Evolutionary conservation across 23 red algal genomes (phyloP).

Genomic region (Gracilaria gracilis): DNA sequence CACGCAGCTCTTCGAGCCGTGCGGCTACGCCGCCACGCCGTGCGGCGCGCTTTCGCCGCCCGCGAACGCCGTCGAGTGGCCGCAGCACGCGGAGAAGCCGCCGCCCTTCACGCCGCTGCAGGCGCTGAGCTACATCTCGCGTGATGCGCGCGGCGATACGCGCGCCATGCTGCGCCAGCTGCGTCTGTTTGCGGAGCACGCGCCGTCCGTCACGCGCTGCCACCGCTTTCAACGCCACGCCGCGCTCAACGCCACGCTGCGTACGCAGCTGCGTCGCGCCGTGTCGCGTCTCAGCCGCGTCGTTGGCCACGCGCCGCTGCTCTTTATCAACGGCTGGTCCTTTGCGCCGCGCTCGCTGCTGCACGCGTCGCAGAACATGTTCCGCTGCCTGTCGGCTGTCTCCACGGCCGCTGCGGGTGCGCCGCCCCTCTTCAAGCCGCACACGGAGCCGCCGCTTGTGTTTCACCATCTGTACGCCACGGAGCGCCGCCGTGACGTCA

Average conservation of each 20-base stretch:
- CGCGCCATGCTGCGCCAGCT: background rate
- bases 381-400: conserved; percentile 43
- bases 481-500: background rate
- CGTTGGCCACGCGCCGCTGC: background rate
- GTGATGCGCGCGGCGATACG: background rate
- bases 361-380: conserved; percentile 18
- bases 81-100: background rate
- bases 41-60: background rate
- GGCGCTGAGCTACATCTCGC: background rate
- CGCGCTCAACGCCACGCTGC: background rate
- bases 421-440: conserved; percentile 19
- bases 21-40: conserved; percentile 24
- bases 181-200: conserved; percentile 33
- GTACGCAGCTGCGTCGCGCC: background rate
- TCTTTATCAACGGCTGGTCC: conserved; percentile 49
- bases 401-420: conserved; percentile 13
- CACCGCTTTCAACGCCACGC: background rate
- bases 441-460: background rate
- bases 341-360: conserved; percentile 6
- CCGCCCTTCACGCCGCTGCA: background rate
- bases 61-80: no score
- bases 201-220: conserved; percentile 44
- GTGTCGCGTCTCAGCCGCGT: background rate
- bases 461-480: background rate
- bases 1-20: conserved; percentile 65